These are phyloP conservation scores for Cantharellus anzutake DNA, from an alignment of 768 basidiomycete genomes.

Conservation along the genomic window DNA sequence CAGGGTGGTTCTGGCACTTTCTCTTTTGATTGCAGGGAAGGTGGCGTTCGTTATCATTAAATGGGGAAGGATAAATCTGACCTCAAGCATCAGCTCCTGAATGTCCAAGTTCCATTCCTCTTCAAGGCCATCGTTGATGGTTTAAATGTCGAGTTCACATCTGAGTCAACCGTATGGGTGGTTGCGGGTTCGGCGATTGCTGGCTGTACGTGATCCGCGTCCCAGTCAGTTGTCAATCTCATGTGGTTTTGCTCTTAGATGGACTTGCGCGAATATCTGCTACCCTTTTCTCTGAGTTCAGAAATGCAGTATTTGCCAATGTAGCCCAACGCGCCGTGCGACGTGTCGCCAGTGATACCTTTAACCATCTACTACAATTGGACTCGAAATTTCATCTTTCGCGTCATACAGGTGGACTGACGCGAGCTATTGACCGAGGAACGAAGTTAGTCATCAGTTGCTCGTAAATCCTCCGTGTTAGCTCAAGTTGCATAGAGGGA, in stretches of 20 bases:
- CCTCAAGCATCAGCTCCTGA: slow-evolving; percentile 42
- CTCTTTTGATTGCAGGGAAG: slow-evolving; percentile 68
- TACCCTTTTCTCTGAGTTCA: slow-evolving; percentile 72
- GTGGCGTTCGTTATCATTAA: slow-evolving; percentile 22
- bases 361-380: slow-evolving; percentile 78
- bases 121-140: slow-evolving; percentile 87
- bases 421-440: slow-evolving; percentile 89
- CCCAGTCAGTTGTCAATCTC: neutral
- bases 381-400: slow-evolving; percentile 85
- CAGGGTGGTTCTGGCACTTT: slow-evolving; percentile 68
- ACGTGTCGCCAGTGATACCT: slow-evolving; percentile 88
- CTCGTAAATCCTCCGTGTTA: neutral
- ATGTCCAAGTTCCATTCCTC: slow-evolving; percentile 94
- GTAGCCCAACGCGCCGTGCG: slow-evolving; percentile 90
- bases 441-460: slow-evolving; percentile 52
- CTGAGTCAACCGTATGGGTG: slow-evolving; percentile 68
- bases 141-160: slow-evolving; percentile 64
- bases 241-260: slow-evolving; percentile 29
- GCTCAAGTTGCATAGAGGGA: slow-evolving; percentile 40
- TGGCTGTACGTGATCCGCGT: slow-evolving; percentile 47
- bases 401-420: slow-evolving; percentile 88
- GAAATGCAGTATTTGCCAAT: slow-evolving; percentile 92
- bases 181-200: slow-evolving; percentile 78
- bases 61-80: neutral
- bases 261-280: slow-evolving; percentile 81